These are phyloP conservation scores for Xylaria cubensis DNA, from an alignment of 495 filamentous ascomycete genomes.

Conservation along the genomic window DNA sequence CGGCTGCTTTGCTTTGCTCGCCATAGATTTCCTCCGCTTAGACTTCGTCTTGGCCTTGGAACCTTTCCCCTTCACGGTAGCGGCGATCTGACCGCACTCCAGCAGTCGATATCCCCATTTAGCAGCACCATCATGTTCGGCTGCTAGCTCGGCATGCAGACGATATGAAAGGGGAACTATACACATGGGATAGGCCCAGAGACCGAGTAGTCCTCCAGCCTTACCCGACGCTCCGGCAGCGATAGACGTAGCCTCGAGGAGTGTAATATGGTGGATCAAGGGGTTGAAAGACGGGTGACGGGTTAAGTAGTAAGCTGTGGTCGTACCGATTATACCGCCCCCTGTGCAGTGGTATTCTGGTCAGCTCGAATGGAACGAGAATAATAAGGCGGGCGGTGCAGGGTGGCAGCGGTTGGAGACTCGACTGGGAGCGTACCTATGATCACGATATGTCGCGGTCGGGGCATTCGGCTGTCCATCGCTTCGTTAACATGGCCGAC, in stretches of 20 bases:
- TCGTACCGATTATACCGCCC: constrained; percentile 94
- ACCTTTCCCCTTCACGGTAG: constrained; percentile 54
- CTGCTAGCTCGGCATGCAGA: constrained; percentile 83
- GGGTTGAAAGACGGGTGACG: constrained; percentile 86
- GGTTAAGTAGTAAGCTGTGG: constrained; percentile 91
- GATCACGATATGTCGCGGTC: constrained; percentile 69
- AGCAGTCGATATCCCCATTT: constrained; percentile 89
- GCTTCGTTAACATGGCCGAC: constrained; percentile 42
- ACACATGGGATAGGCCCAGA: constrained; percentile 90
- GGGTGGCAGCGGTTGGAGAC: constrained; percentile 6
- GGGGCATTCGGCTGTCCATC: constrained; percentile 41
- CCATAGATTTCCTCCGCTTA: constrained; percentile 34
- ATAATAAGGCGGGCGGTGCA: not conserved
- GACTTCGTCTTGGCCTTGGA: constrained; percentile 40
- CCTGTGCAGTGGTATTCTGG: constrained; percentile 55
- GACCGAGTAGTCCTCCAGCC: constrained; percentile 86
- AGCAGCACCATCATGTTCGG: constrained; percentile 79
- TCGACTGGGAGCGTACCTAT: constrained; percentile 57
- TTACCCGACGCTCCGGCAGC: constrained; percentile 94
- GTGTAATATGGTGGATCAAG: constrained; percentile 75
- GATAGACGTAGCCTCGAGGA: constrained; percentile 87
- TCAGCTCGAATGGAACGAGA: constrained; percentile 10
- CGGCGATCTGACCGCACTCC: constrained; percentile 74
- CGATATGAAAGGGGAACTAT: constrained; percentile 88
- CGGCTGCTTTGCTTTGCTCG: constrained; percentile 35